A percentile compares a stretch with the other conserved stretches of the same genome.
Evolutionary conservation across 331 rosid genomes (phyloP).

Genomic region (Cydonia oblonga): DNA sequence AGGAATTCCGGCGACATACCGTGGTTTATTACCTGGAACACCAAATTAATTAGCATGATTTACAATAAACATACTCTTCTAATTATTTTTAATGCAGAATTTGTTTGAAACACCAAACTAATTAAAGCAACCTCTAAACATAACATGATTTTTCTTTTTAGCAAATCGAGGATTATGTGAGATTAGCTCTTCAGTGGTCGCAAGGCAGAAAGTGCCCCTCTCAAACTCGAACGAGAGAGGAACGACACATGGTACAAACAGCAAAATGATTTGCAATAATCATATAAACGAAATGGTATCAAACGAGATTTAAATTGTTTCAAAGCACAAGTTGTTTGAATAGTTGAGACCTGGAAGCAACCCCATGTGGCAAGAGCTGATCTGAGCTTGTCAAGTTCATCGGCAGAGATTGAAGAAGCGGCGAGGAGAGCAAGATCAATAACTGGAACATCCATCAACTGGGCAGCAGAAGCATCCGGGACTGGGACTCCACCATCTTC

Average conservation of each 20-base stretch:
- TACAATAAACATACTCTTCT: no score
- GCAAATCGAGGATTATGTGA: no score
- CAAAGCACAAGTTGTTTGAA: not conserved
- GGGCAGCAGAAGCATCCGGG: conserved; percentile 11
- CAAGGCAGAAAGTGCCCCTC: no score
- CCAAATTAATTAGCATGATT: not conserved
- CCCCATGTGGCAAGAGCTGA: conserved; percentile 49
- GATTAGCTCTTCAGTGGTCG: no score
- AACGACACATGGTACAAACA: no score
- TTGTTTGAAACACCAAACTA: no score
- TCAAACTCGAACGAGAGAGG: no score
- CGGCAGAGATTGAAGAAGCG: conserved; percentile 14
- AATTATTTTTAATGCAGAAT: no score
- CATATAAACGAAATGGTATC: no score
- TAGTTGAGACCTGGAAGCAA: conserved; percentile 52
- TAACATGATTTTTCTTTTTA: no score
- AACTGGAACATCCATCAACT: conserved; percentile 29
- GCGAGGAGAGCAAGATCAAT: conserved; percentile 37
- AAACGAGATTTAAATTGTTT: not conserved
- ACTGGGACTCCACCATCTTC: conserved; percentile 20
- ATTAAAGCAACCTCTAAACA: no score
- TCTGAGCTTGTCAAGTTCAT: conserved; percentile 36
- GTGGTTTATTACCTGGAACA: conserved; percentile 47
- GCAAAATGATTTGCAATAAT: no score
- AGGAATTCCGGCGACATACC: conserved; percentile 40